A percentile compares a stretch with the other conserved stretches of the same genome.
Conservation (phyloP, 345 rosid species). For the sweet orange (Citrus sinensis) region DNA sequence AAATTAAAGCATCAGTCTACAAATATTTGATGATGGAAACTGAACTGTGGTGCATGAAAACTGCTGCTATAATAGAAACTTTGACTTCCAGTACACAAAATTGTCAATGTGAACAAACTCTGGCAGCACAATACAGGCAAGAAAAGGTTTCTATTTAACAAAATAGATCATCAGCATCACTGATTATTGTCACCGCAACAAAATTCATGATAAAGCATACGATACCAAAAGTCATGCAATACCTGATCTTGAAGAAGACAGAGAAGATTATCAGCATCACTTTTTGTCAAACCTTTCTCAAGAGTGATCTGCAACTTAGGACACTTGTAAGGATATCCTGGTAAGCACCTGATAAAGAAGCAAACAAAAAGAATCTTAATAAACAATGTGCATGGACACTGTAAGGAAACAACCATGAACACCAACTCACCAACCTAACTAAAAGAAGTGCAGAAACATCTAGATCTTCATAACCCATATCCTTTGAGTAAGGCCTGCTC, state of each 20-base stretch:
- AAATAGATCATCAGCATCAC: neutral
- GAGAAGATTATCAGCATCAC: constrained; percentile 69
- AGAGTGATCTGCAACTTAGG: constrained; percentile 82
- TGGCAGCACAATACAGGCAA: neutral
- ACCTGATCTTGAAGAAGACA: constrained; percentile 90
- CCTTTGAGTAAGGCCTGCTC: constrained; percentile 90
- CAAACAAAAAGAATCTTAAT: neutral
- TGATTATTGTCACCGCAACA: neutral
- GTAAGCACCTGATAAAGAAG: constrained; percentile 63
- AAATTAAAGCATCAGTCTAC: neutral
- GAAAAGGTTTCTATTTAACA: constrained; percentile 7
- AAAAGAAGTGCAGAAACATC: constrained; percentile 77
- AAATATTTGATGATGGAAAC: neutral
- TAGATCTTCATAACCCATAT: constrained; percentile 81
- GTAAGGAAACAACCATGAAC: neutral
- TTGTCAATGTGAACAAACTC: neutral
- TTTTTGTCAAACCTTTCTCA: constrained; percentile 71
- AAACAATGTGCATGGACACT: neutral
- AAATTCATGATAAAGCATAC: neutral
- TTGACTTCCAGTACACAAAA: neutral
- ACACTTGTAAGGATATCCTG: constrained; percentile 93
- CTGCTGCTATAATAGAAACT: neutral
- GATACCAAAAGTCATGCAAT: constrained; percentile 11
- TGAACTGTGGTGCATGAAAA: neutral
- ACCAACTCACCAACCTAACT: constrained; percentile 52